Base-by-base conservation (phyloP, 2,329 filamentous ascomycete species). In the Penicillium sp. region DNA sequence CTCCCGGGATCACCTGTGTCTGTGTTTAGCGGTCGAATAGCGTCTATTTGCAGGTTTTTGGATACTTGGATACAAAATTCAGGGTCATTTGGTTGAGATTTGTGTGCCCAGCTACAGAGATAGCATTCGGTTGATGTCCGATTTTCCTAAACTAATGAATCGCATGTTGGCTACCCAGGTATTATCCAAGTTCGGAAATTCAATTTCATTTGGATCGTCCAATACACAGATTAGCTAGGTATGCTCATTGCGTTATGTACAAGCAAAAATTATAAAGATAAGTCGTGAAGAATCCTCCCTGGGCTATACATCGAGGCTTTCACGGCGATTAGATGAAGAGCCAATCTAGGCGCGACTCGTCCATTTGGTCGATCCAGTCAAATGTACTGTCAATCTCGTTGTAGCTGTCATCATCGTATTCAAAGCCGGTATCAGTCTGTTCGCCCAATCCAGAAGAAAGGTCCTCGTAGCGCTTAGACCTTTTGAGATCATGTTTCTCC, bases 291-390 rank as follows among this genome's bases (percentile, higher is more conserved):
- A 16, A 11, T 9, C 11, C 13, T 13, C 6, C 23, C 37, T 10
- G 22, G 4, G 23, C 7, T 20, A 11, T 27, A 28, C 24, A 40
- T 28, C 14, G 9, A 28, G 37, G 6, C 23, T 11, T 24, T 18
- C 20, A 29, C 13, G 28, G 16, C 3, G 13, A 50, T 62, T 49
- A 71, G 46, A 71, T 70, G 47, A 71, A 70, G 9, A 71, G 39
- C 68, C 68, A 71, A 48, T 70, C 68, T 8, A 68, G 58, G n/a
- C 61, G 52, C 7, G 66, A 69, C 49, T 64, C 58, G 54, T 69
- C 68, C 41, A 71, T 43, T 46, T 69, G 65, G 46, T 69, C 65
- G 20, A 70, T 61, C 68, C 68, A 71, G 50, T 71, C 66, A 31
- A 70, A 69, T 13, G 62, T 57, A 28, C 60, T 52, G 46, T 68